Percentiles rank a stretch among this genome's conserved stretches.
phyloP scores from a whole-genome alignment of 2,329 filamentous ascomycete genomes.

The Fusarium keratoplasticum region DNA sequence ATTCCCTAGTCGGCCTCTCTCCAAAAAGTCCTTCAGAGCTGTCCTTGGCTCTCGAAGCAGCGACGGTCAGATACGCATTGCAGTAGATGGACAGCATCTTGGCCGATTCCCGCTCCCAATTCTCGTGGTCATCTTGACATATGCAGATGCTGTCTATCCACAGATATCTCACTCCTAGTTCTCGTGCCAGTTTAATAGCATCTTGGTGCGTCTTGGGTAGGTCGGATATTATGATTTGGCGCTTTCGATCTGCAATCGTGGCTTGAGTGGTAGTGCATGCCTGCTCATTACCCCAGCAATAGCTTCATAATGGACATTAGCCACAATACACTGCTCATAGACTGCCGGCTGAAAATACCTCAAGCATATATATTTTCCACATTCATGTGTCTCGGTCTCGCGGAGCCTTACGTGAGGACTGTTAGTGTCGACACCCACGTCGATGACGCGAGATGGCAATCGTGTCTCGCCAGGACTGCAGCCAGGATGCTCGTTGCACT shows the following conservation, averaged over 20 bases:
- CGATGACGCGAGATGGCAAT: background rate
- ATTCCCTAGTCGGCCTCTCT: background rate
- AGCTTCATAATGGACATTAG: background rate
- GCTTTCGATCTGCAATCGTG: conserved; percentile 4
- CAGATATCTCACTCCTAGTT: background rate
- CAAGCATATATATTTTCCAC: background rate
- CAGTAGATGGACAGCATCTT: background rate
- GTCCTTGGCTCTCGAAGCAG: background rate
- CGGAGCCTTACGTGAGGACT: background rate
- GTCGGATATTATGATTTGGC: background rate
- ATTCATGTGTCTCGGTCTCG: background rate
- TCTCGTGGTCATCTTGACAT: background rate
- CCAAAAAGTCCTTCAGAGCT: background rate
- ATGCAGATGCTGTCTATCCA: background rate
- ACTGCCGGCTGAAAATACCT: background rate
- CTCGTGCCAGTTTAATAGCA: background rate
- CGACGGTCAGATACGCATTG: background rate
- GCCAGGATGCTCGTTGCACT: background rate
- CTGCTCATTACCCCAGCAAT: background rate
- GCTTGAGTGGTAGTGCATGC: conserved; percentile 1
- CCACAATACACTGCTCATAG: background rate
- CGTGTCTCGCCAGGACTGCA: background rate
- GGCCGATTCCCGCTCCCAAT: background rate
- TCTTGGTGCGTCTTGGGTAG: background rate
- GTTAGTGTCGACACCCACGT: background rate